A percentile compares a stretch with the other conserved stretches of the same genome.
These are phyloP conservation scores for Iberis pinnata DNA, from an alignment of 345 rosid species.

Conservation along the genomic window DNA sequence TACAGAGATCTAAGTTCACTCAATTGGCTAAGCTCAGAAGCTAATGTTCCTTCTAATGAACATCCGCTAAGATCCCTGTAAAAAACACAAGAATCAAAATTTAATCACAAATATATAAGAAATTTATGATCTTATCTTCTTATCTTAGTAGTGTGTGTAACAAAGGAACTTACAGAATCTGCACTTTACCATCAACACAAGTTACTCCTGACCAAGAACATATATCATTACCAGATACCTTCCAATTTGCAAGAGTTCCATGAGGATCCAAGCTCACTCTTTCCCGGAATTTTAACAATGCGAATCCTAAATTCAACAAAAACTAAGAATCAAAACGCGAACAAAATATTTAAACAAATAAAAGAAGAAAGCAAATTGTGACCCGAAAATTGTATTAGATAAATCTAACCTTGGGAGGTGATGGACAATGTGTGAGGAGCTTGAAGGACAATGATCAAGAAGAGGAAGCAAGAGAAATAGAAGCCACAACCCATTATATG, in stretches of 20 bases:
- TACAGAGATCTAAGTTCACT: slow-evolving; percentile 65
- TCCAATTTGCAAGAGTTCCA: slow-evolving; percentile 63
- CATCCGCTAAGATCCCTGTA: slow-evolving; percentile 56
- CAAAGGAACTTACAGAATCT: slow-evolving; percentile 59
- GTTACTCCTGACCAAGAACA: slow-evolving; percentile 74
- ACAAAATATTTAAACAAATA: background rate
- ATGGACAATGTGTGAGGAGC: slow-evolving; percentile 46
- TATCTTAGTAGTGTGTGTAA: slow-evolving; percentile 56
- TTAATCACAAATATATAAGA: slow-evolving; percentile 1
- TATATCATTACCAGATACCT: slow-evolving; percentile 36
- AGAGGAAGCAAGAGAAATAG: background rate
- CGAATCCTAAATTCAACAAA: slow-evolving; percentile 45
- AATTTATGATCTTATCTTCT: slow-evolving; percentile 36
- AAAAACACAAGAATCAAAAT: slow-evolving; percentile 31
- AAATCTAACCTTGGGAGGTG: slow-evolving; percentile 48
- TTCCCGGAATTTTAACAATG: slow-evolving; percentile 57
- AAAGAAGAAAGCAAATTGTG: background rate
- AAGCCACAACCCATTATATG: background rate
- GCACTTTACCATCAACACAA: slow-evolving; percentile 64
- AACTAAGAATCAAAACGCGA: slow-evolving; percentile 17
- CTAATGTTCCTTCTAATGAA: slow-evolving; percentile 58
- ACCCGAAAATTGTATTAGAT: too few relatives aligned
- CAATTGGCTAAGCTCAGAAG: slow-evolving; percentile 71
- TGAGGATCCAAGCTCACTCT: slow-evolving; percentile 55
- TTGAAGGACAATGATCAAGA: background rate